Evolutionary conservation across 768 basidiomycete genomes (phyloP).

Genomic region (Boletus subparvulus): DNA sequence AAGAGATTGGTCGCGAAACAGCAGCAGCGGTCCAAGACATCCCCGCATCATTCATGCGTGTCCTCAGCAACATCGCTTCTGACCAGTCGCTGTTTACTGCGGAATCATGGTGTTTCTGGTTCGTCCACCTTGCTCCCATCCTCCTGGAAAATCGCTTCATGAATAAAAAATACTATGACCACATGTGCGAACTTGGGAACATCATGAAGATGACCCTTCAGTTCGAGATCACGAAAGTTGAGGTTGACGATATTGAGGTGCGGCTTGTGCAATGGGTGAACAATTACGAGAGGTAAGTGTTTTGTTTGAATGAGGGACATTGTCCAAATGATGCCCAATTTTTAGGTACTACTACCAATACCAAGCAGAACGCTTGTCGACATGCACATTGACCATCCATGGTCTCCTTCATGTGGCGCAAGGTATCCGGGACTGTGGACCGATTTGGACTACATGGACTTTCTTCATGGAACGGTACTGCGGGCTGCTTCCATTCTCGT

Average conservation of each 20-base stretch:
- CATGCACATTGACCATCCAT: conserved; percentile 22
- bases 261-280: conserved; percentile 1
- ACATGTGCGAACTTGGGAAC: conserved; percentile 1
- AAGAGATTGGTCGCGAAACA: conserved; percentile 28
- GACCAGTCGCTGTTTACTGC: conserved; percentile 9
- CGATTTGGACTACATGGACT: too few relatives aligned
- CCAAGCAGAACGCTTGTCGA: background rate
- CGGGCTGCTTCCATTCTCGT: too few relatives aligned
- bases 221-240: background rate
- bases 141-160: conserved; percentile 9
- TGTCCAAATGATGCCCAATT: background rate
- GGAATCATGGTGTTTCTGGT: conserved; percentile 24
- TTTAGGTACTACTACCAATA: conserved; percentile 2
- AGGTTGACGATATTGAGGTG: background rate
- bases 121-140: conserved; percentile 16
- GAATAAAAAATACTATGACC: conserved; percentile 14
- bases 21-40: conserved; percentile 19
- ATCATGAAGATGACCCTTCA: conserved; percentile 8
- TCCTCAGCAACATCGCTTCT: conserved; percentile 34
- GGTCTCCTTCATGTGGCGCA: conserved; percentile 8
- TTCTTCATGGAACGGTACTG: too few relatives aligned
- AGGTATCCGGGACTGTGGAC: too few relatives aligned
- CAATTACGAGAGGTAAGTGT: conserved; percentile 7
- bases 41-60: conserved; percentile 32
- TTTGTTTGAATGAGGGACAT: background rate